Evolutionary conservation across 371 early-diverging fungal genomes (phyloP).

Genomic region (Blakeslea trispora): DNA sequence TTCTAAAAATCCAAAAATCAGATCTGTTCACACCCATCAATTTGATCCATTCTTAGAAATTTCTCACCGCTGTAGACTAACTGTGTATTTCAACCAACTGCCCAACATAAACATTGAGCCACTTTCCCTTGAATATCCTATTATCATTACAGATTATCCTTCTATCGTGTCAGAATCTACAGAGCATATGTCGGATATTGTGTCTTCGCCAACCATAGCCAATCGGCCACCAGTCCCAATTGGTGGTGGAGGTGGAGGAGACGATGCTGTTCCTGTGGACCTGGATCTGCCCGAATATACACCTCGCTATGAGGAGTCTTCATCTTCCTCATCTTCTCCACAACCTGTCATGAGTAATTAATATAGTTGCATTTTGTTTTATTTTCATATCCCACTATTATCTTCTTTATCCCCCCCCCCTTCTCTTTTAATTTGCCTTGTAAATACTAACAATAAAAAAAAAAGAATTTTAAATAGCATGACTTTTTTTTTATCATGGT

Average conservation of each 20-base stretch:
- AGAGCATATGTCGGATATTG: constrained; percentile 1
- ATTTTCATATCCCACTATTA: too few species aligned
- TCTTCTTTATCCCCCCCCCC: background rate
- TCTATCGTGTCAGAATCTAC: constrained; percentile 16
- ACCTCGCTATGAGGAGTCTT: constrained; percentile 37
- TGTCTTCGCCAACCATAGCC: constrained; percentile 7
- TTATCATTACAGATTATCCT: constrained; percentile 50
- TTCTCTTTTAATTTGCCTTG: background rate
- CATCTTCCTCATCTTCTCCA: constrained; percentile 1
- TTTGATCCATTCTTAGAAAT: constrained; percentile 49
- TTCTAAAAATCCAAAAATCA: constrained; percentile 19
- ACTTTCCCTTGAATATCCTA: constrained; percentile 37
- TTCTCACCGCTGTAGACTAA: constrained; percentile 33
- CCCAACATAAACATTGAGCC: constrained; percentile 21
- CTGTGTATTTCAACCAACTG: constrained; percentile 35
- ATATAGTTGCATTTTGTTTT: background rate
- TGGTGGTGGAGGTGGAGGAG: constrained; percentile 40
- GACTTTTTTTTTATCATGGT: too few species aligned
- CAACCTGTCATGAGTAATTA: constrained; percentile 5
- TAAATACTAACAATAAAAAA: background rate
- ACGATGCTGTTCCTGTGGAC: constrained; percentile 46
- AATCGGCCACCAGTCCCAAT: background rate
- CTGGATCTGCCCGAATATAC: constrained; percentile 53
- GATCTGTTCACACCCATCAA: constrained; percentile 37
- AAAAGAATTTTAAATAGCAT: too few species aligned